Base-by-base conservation (phyloP, 106 monocot genomes). In the Allium fistulosum region DNA sequence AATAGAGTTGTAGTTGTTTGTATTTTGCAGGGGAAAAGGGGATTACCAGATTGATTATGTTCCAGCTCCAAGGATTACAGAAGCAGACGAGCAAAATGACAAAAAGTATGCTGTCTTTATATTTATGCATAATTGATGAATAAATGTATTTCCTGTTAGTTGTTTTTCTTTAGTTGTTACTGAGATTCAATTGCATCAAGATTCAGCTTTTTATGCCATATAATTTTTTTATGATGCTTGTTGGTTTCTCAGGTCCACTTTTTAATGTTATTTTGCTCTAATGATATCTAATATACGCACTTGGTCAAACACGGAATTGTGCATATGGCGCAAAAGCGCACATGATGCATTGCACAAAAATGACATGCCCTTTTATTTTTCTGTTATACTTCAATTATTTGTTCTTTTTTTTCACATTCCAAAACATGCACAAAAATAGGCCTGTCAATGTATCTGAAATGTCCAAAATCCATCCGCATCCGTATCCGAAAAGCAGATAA, bases 11-110 rank as follows among this genome's bases (percentile, higher is more conserved):
- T 66, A 11, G 1, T 17, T 51, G 15, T 75, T 75, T 72, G 17
- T 64, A 6, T 73, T 37, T 37, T 37, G n/a, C 66, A 96, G 96
- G 85, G 85, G 81, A 53, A 91, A 91, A 75, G 91, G 84, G 66
- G 88, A 90, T 46, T 88, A 81, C 58, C 80, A 96, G 52, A 81
- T 92, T 67, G 96, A 96, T 69, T 96, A 84, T 70, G 85, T 78
- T 17, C 96, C 91, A 45, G 96, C 84, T 74, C 84, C 96, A 63
- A 68, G 96, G 65, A 84, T 79, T 57, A 88, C 91, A 71, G 85
- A 91, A 77, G 96, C 96, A 57, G 96, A 96, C 71, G 81, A 84
- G 76, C 80, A 72, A 59, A 88, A 88, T 62, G 91, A 96, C 61
- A 69, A 17, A 26, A 96, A 77, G 96, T 96, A 77, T 51, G 13